Percentiles rank a stretch among this genome's conserved stretches.
phyloP scores from a whole-genome alignment of 495 filamentous ascomycete genomes.

The Amniculicola lignicola region DNA sequence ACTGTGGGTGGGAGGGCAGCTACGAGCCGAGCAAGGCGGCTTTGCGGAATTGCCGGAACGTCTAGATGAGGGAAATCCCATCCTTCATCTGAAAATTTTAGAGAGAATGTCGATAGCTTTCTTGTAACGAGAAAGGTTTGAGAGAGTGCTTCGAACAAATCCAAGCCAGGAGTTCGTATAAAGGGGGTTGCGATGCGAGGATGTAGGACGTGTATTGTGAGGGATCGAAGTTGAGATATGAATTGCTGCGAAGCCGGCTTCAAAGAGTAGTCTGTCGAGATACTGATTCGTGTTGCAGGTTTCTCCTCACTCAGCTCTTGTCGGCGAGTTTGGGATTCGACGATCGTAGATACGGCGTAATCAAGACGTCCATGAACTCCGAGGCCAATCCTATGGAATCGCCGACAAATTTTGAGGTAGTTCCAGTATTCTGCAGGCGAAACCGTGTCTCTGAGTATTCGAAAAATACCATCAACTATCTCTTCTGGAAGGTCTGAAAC shows the following conservation, averaged over 20 bases:
- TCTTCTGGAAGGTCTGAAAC: conserved; percentile 14
- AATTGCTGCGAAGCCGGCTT: conserved; percentile 2
- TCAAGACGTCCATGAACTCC: conserved; percentile 1
- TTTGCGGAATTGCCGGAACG: conserved; percentile 14
- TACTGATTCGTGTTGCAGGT: neutral
- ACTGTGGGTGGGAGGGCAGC: conserved; percentile 3
- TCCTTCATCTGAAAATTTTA: conserved; percentile 12
- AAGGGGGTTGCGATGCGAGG: conserved; percentile 3
- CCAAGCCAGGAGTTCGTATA: neutral
- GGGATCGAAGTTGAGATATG: conserved; percentile 6
- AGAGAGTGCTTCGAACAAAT: conserved; percentile 2
- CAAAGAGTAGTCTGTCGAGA: neutral
- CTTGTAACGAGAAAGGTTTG: neutral
- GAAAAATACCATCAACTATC: conserved; percentile 6
- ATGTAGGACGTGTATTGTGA: conserved; percentile 14
- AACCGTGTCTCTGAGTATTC: neutral
- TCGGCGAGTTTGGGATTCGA: conserved; percentile 9
- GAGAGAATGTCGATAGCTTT: conserved; percentile 13
- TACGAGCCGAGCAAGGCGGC: conserved; percentile 10
- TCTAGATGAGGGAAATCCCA: conserved; percentile 19
- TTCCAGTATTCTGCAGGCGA: conserved; percentile 3
- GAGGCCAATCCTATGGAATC: conserved; percentile 17
- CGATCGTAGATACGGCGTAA: conserved; percentile 1
- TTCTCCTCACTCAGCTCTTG: neutral
- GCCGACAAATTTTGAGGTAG: conserved; percentile 2